Conservation (phyloP, 2,329 filamentous ascomycete species). For the Claviceps cyperi region DNA sequence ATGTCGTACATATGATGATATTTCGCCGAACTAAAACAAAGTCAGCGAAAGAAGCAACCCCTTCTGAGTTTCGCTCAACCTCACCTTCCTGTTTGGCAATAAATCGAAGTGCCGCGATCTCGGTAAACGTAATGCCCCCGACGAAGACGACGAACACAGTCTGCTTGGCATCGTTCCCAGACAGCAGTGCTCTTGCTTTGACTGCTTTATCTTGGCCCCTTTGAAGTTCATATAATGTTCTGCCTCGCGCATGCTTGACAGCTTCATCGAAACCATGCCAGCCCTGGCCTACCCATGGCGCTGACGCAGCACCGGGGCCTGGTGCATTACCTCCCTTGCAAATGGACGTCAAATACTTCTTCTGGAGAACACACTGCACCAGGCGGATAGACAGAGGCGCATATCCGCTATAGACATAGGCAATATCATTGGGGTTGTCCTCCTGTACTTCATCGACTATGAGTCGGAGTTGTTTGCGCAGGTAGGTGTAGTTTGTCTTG, state of each 20-base stretch:
- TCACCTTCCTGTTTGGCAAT: constrained; percentile 65
- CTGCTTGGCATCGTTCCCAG: constrained; percentile 65
- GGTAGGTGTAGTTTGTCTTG: constrained; percentile 79
- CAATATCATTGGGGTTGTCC: constrained; percentile 81
- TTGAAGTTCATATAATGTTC: constrained; percentile 83
- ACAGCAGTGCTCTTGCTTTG: constrained; percentile 70
- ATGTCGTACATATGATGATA: constrained; percentile 85
- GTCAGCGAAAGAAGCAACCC: not conserved
- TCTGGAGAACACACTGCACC: constrained; percentile 86
- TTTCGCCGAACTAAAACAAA: constrained; percentile 49
- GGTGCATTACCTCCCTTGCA: constrained; percentile 43
- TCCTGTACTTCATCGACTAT: constrained; percentile 97
- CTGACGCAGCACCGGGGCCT: constrained; percentile 13
- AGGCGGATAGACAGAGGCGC: constrained; percentile 83
- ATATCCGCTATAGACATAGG: constrained; percentile 97
- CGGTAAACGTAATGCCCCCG: constrained; percentile 91
- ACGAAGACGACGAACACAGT: constrained; percentile 93
- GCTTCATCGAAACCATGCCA: constrained; percentile 92
- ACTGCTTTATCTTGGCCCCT: constrained; percentile 87
- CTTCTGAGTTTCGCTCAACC: constrained; percentile 9
- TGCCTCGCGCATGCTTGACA: constrained; percentile 72
- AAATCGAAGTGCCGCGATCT: constrained; percentile 86
- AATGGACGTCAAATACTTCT: constrained; percentile 63
- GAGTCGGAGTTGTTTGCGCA: constrained; percentile 73
- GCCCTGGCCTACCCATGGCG: constrained; percentile 53